A percentile compares a stretch with the other conserved stretches of the same genome.
Conservation (phyloP, 306 rosid species). For the Potentilla sterilis region DNA sequence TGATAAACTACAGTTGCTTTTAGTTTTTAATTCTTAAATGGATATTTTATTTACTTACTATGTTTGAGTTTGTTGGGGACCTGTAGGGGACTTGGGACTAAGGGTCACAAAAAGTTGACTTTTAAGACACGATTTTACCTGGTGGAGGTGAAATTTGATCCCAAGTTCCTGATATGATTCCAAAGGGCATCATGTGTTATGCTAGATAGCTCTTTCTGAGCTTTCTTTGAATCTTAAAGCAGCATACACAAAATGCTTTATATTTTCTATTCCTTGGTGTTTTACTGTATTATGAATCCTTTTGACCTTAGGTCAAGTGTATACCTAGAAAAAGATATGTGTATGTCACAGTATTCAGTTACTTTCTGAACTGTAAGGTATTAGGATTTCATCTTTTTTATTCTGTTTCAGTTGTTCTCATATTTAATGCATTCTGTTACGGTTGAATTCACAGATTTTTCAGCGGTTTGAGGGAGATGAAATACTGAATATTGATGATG, state of each 20-base stretch:
- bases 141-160: background rate
- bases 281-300: no score
- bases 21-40: background rate
- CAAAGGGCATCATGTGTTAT: background rate
- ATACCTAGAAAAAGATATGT: background rate
- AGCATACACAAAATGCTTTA: background rate
- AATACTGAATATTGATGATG: slow-evolving; percentile 66
- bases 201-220: background rate
- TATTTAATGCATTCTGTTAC: slow-evolving; percentile 24
- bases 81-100: background rate
- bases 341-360: background rate
- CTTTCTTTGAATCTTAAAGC: background rate
- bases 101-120: background rate
- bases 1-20: background rate
- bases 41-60: background rate
- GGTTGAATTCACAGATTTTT: slow-evolving; percentile 52
- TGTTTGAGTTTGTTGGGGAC: background rate
- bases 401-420: slow-evolving; percentile 15
- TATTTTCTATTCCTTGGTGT: background rate
- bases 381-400: slow-evolving; percentile 10
- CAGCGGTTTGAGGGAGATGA: slow-evolving; percentile 65
- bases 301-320: background rate
- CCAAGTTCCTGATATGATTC: background rate
- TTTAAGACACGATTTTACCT: background rate
- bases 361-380: background rate